Conservation (phyloP, 208 protist genomes). For the Leishmania guyanensis region DNA sequence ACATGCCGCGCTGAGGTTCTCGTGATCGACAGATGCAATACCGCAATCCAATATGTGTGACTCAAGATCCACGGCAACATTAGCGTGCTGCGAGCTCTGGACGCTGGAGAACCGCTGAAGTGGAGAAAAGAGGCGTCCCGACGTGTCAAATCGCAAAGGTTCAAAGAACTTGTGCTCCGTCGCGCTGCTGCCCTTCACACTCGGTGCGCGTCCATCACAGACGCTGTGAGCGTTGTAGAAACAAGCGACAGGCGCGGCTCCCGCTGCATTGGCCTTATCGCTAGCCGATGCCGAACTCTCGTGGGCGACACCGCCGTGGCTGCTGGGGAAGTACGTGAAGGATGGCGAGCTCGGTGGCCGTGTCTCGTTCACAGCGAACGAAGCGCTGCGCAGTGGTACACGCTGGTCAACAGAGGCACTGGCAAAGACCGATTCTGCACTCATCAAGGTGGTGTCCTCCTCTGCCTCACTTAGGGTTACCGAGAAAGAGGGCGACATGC, state of each 20-base stretch:
- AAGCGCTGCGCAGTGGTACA: background rate
- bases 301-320: background rate
- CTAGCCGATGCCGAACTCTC: background rate
- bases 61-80: background rate
- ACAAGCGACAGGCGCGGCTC: background rate
- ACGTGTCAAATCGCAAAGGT: constrained; percentile 17
- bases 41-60: background rate
- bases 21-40: background rate
- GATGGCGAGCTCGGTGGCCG: constrained; percentile 24
- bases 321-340: constrained; percentile 27
- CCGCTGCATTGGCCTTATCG: background rate
- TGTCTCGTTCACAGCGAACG: background rate
- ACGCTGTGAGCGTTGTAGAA: background rate
- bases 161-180: constrained; percentile 24
- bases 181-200: constrained; percentile 1
- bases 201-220: constrained; percentile 1
- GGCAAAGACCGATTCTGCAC: background rate
- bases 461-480: constrained; percentile 10
- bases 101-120: constrained; percentile 1
- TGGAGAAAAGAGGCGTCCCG: background rate
- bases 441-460: background rate
- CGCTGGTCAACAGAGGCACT: background rate
- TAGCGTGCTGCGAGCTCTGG: constrained; percentile 8
- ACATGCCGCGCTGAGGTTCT: background rate
- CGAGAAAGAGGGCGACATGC: constrained; percentile 6